Base-by-base conservation (phyloP, 2,329 filamentous ascomycete species). In the Trichoderma simmonsii region DNA sequence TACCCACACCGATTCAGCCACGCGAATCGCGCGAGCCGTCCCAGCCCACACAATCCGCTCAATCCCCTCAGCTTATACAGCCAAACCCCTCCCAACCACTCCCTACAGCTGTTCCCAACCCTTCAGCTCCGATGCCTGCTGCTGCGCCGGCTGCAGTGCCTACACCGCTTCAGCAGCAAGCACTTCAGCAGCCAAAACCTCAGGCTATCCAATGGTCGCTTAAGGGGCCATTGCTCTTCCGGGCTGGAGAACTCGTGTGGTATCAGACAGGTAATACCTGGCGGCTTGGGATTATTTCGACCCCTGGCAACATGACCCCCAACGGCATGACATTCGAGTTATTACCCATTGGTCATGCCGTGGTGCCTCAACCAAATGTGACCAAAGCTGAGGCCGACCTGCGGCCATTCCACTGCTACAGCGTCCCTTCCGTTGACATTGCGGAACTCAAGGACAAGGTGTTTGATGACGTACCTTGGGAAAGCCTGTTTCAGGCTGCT, bases 331-430 rank as follows among this genome's bases (percentile, higher is more conserved):
- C 77, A 62, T 78, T 82, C 56, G 80, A 82, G 69, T 76, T 86
- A 36, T 79, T 84, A n/a, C 84, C 83, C 21, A 80, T 84, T 39
- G 81, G 80, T 9, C 82, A 85, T 71, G 78, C 77, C 34, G 72
- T 81, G 7, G 80, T 83, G 6, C 80, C 76, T 21, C 81, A 85
- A 60, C 78, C 79, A 32, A 78, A 80, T 24, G 80, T 85, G 6
- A 74, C 77, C 39, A 86, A 85, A 72, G 62, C 76, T 0, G 81
- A 83, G 60, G 76, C 74, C 5, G 83, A 86, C 21, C 81, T 87
- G 75, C 82, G 86, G 3, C 86, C 86, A 1, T 87, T 86, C 73
- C 80, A 86, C 51, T 85, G 86, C 12, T 87, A 86, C 71, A 86
- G 83, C 12, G 85, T 87, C 1, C 86, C 86, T 0, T 78, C 79